Evolutionary conservation across 192 early-diverging fungal species (phyloP).

Genomic region (Phlyctochytrium bullatum): DNA sequence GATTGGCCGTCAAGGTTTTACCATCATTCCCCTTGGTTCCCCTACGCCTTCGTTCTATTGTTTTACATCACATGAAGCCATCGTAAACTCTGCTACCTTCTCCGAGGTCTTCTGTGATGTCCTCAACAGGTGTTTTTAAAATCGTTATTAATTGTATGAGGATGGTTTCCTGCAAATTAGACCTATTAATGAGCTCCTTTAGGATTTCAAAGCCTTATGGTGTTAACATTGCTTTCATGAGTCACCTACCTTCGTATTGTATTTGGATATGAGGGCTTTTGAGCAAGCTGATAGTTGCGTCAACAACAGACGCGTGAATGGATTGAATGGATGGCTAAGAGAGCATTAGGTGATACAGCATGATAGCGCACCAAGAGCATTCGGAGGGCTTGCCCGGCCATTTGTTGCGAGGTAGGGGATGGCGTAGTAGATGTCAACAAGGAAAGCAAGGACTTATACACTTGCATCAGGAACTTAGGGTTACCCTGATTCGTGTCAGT

Average conservation of each 20-base stretch:
- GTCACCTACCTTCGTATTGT: constrained; percentile 59
- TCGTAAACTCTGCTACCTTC: neutral
- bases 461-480: constrained; percentile 62
- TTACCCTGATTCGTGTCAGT: constrained; percentile 44
- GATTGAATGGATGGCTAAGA: constrained; percentile 50
- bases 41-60: constrained; percentile 37
- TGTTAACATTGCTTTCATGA: constrained; percentile 12
- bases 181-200: constrained; percentile 40
- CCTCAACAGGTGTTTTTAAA: constrained; percentile 44
- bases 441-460: constrained; percentile 57
- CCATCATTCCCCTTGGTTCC: constrained; percentile 27
- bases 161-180: constrained; percentile 49
- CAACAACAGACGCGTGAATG: constrained; percentile 53
- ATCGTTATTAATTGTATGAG: constrained; percentile 47
- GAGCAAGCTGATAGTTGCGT: constrained; percentile 47
- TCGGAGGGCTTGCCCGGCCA: constrained; percentile 59
- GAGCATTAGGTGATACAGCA: constrained; percentile 6
- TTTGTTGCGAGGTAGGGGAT: constrained; percentile 55
- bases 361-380: constrained; percentile 41
- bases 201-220: constrained; percentile 53
- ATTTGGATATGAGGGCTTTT: constrained; percentile 58
- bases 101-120: constrained; percentile 32
- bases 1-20: constrained; percentile 31
- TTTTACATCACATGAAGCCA: neutral
- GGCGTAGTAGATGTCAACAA: constrained; percentile 47